A percentile compares a stretch with the other conserved stretches of the same genome.
Conservation (phyloP, 306 rosid genomes). For the Canavalia gladiata region DNA sequence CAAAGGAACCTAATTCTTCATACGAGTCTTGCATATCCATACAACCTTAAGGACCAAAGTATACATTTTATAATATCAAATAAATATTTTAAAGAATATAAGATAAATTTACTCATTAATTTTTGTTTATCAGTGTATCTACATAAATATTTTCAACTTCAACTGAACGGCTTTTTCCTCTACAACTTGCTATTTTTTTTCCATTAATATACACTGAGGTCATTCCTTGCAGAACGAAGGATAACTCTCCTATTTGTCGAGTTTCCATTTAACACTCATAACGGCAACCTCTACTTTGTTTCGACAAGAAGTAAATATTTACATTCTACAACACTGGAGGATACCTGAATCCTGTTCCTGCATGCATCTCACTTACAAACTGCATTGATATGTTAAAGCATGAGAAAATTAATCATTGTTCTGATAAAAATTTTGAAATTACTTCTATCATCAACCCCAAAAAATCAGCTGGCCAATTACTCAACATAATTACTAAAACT, state of each 20-base stretch:
- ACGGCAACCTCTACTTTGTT: no score
- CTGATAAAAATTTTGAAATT: slow-evolving; percentile 23
- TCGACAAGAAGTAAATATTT: background rate
- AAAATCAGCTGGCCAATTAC: slow-evolving; percentile 8
- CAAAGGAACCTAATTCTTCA: background rate
- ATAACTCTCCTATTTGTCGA: no score
- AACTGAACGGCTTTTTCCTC: no score
- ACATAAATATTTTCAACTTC: no score
- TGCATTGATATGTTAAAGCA: slow-evolving; percentile 51
- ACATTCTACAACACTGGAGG: slow-evolving; percentile 33
- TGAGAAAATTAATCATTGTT: slow-evolving; percentile 1
- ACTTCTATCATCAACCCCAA: slow-evolving; percentile 9
- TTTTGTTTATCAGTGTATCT: no score
- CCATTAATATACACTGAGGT: no score
- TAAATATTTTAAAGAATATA: background rate
- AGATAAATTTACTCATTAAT: background rate
- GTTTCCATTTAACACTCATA: no score
- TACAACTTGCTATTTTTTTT: no score
- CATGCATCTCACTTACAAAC: slow-evolving; percentile 34
- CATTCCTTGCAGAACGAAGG: no score
- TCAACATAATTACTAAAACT: slow-evolving; percentile 18
- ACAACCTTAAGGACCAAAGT: background rate
- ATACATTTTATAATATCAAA: background rate
- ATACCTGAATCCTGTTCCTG: slow-evolving; percentile 41
- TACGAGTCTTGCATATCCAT: background rate